Percentiles rank a stretch among this genome's conserved stretches.
Evolutionary conservation across 78 protist species (phyloP).

Genomic region (Corallochytrium limacisporum): DNA sequence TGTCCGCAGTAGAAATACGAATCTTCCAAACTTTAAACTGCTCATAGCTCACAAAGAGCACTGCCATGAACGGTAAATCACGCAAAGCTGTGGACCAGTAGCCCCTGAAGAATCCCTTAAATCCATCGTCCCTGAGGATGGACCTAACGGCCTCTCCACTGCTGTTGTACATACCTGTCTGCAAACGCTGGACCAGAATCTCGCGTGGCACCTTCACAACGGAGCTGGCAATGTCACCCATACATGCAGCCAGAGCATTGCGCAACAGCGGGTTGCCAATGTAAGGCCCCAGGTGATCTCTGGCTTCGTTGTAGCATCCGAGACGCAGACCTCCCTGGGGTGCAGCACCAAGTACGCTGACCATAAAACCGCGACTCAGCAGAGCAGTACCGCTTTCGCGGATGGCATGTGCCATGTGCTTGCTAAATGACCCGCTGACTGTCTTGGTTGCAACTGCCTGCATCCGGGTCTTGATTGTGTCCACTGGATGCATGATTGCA

Average conservation of each 20-base stretch:
- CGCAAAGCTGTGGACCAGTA: conserved; percentile 13
- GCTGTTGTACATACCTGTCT: conserved; percentile 4
- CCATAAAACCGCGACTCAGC: neutral
- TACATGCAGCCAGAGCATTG: neutral
- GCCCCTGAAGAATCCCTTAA: neutral
- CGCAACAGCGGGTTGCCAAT: neutral
- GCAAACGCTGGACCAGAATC: neutral
- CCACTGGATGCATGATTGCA: conserved; percentile 31
- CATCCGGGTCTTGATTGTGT: conserved; percentile 30
- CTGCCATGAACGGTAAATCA: conserved; percentile 16
- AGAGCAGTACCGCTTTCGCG: neutral
- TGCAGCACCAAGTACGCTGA: conserved; percentile 3
- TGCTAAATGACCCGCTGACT: neutral
- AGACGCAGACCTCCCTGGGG: conserved; percentile 12
- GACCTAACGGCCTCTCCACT: neutral
- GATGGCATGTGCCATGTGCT: neutral
- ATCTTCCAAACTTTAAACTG: conserved; percentile 5
- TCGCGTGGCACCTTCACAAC: conserved; percentile 17
- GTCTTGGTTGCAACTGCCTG: neutral
- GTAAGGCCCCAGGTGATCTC: neutral
- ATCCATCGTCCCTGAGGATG: neutral
- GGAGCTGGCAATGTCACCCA: neutral
- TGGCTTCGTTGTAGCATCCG: neutral
- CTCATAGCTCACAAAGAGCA: conserved; percentile 14
- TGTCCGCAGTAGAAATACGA: neutral